Base-by-base conservation (phyloP, 352 stramenopile genomes). In the Aphanomyces stellatus region DNA sequence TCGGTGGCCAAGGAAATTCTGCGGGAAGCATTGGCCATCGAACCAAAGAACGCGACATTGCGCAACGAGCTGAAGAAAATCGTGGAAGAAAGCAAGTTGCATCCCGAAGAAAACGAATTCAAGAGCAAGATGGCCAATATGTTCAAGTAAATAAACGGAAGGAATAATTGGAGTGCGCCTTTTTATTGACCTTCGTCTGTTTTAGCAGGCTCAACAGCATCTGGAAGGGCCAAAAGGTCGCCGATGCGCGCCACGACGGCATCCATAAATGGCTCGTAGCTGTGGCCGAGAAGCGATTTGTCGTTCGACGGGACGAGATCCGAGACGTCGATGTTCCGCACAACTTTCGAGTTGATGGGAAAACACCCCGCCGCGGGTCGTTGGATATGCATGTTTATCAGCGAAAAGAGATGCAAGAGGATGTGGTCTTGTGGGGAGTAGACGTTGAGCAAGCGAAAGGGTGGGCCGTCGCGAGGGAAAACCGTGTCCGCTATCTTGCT, bases 241-340 rank as follows among this genome's bases (percentile, higher is more conserved):
- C 48, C 60, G 24, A 94, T 72, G 40, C 77, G 77, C 22, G 53
- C 35, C 53, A 76, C 73, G 53, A 91, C 87, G 17, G 62, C 53
- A 19, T 79, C 77, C 85, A 94, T 94, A 66, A 86, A 78, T 4
- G 71, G 71, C 5, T 72, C 72, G 72, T 94, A 94, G 70, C 82
- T 83, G 70, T 94, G 85, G 19, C 85, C 85, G 48, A 94, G 91
- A 67, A 88, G 81, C 53, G 83, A 91, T 42, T 79, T 73, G 43
- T 87, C 60, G 30, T 74, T 69, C 27, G 83, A 76, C 5, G 74
- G 68, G 31, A 94, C 73, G 17, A 91, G 68, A 41, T 85, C 76
- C 28, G 83, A 84, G 13, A 94, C 82, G 19, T 92, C 82, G 22
- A 94, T 72, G 53, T 94, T 90, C 13, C 61, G 48, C n/a, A 69